Evolutionary conservation across 306 rosid species (phyloP).

Genomic region (Cyclanthera cordifolia): DNA sequence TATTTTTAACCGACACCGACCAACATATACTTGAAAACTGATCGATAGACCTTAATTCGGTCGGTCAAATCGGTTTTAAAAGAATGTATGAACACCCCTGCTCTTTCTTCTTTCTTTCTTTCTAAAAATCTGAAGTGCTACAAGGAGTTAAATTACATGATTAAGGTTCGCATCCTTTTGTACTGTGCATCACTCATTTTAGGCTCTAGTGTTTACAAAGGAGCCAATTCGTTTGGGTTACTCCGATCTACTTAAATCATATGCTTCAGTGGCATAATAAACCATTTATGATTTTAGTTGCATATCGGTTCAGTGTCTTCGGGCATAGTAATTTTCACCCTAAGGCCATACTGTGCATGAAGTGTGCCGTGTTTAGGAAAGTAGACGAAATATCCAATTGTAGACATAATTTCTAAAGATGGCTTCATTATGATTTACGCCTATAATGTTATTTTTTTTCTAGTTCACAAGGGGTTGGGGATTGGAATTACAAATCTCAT

Average conservation of each 20-base stretch:
- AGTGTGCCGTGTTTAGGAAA: not conserved
- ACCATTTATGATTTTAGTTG: not conserved
- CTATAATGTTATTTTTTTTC: constrained; percentile 5
- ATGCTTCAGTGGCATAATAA: not conserved
- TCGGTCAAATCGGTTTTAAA: too few relatives aligned
- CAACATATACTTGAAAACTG: too few relatives aligned
- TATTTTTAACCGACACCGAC: too few relatives aligned
- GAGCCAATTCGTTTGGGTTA: not conserved
- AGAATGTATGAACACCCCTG: too few relatives aligned
- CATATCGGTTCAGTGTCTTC: not conserved
- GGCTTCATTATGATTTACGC: not conserved
- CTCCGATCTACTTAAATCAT: not conserved
- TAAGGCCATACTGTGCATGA: not conserved
- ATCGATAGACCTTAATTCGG: too few relatives aligned
- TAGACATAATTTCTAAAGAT: not conserved
- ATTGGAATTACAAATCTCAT: too few relatives aligned
- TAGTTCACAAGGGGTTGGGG: too few relatives aligned
- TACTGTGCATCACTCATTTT: not conserved
- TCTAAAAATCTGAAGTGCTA: not conserved
- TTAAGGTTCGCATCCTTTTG: not conserved
- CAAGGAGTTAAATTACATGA: not conserved
- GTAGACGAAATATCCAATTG: not conserved
- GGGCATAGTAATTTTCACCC: not conserved
- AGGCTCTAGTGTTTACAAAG: not conserved
- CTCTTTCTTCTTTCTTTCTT: not conserved